Conservation (phyloP, 106 monocot species). For the Platanthera zijinensis region DNA sequence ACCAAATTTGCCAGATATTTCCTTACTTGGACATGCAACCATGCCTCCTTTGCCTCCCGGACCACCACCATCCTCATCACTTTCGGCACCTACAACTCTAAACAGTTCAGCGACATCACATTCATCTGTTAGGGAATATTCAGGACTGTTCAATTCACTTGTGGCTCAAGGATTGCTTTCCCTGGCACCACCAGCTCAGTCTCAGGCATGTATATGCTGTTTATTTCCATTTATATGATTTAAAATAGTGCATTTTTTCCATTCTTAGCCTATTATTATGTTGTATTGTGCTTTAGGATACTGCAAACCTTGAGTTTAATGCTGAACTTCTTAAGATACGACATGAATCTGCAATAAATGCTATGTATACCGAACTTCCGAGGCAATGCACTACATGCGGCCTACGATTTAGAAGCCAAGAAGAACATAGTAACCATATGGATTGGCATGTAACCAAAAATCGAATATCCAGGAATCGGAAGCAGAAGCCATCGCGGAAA, state of each 20-base stretch:
- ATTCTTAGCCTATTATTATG: background rate
- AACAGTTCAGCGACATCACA: slow-evolving; percentile 26
- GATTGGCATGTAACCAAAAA: slow-evolving; percentile 98
- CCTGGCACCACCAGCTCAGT: slow-evolving; percentile 32
- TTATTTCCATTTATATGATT: background rate
- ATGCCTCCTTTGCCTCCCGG: slow-evolving; percentile 68
- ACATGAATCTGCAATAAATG: slow-evolving; percentile 72
- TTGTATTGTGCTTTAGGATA: slow-evolving; percentile 34
- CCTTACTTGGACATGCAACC: slow-evolving; percentile 19
- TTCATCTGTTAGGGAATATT: slow-evolving; percentile 34
- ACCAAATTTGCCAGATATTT: slow-evolving; percentile 6
- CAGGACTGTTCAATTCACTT: slow-evolving; percentile 71
- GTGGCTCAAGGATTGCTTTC: slow-evolving; percentile 83
- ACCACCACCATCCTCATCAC: slow-evolving; percentile 40
- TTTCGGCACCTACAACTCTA: slow-evolving; percentile 22
- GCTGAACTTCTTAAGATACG: slow-evolving; percentile 71
- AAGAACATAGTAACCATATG: slow-evolving; percentile 95
- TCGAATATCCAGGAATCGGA: slow-evolving; percentile 69
- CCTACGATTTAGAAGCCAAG: slow-evolving; percentile 71
- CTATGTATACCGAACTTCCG: slow-evolving; percentile 67
- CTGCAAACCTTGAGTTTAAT: slow-evolving; percentile 67
- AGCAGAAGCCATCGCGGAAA: slow-evolving; percentile 87
- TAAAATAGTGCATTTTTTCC: background rate
- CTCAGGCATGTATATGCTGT: slow-evolving; percentile 41
- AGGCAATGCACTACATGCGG: slow-evolving; percentile 97